Evolutionary conservation across 345 rosid species (phyloP).

Genomic region (Gossypium anomalum): DNA sequence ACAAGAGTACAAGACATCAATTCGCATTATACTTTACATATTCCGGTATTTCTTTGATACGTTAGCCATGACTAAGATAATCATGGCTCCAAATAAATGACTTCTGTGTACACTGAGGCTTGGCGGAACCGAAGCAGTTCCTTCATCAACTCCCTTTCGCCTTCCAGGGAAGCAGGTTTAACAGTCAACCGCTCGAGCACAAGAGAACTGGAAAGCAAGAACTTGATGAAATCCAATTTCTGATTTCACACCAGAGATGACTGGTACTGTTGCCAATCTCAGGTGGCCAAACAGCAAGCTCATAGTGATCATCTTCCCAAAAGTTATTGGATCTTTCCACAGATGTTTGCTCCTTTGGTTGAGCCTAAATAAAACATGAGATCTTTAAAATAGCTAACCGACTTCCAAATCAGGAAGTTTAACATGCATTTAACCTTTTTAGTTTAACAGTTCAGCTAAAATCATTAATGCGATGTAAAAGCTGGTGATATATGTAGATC

Average conservation of each 20-base stretch:
- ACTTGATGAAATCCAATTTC: constrained; percentile 53
- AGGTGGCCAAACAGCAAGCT: constrained; percentile 42
- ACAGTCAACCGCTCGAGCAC: constrained; percentile 54
- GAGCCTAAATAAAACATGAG: constrained; percentile 36
- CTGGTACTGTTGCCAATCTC: constrained; percentile 36
- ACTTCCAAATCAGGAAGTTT: neutral
- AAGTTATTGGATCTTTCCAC: constrained; percentile 20
- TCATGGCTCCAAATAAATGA: constrained; percentile 49
- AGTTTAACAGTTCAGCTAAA: neutral
- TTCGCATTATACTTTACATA: neutral
- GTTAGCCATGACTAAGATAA: neutral
- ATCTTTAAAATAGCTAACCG: neutral
- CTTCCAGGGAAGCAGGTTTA: constrained; percentile 40
- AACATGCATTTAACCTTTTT: neutral
- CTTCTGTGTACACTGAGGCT: constrained; percentile 47
- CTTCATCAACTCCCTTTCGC: constrained; percentile 46
- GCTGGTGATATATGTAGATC: neutral
- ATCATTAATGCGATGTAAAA: neutral
- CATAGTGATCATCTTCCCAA: constrained; percentile 46
- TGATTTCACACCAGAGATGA: constrained; percentile 36
- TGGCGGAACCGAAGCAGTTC: constrained; percentile 51
- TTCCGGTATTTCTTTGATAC: neutral
- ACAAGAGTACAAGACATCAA: neutral
- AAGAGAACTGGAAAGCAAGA: constrained; percentile 54
- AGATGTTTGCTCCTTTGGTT: constrained; percentile 36